phyloP scores from a whole-genome alignment of 768 basidiomycete species.

The Auriscalpium microsporum region DNA sequence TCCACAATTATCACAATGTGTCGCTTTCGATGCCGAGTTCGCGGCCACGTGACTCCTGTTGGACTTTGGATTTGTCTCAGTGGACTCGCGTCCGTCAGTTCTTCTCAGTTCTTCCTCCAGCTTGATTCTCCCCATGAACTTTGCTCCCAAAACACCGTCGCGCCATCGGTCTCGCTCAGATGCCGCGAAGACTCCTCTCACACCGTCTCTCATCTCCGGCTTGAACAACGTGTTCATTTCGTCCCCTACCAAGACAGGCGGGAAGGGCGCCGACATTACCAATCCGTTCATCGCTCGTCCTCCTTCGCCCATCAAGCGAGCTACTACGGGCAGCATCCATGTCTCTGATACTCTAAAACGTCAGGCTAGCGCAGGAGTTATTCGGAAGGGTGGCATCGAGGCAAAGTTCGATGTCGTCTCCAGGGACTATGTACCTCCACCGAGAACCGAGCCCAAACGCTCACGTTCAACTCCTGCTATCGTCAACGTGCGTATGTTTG shows the following conservation, averaged over 20 bases:
- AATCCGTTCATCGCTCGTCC: constrained; percentile 61
- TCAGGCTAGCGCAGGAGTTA: constrained; percentile 60
- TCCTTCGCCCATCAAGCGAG: constrained; percentile 58
- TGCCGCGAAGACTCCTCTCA: constrained; percentile 38
- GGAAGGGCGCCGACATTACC: constrained; percentile 35
- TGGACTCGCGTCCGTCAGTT: too few relatives aligned
- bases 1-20: too few relatives aligned
- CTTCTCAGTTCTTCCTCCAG: too few relatives aligned
- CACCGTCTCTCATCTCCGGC: constrained; percentile 33
- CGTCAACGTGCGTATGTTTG: constrained; percentile 6
- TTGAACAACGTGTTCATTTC: constrained; percentile 28
- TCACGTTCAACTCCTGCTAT: constrained; percentile 68
- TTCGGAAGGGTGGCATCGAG: constrained; percentile 71
- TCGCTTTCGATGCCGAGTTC: too few relatives aligned
- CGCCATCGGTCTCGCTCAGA: constrained; percentile 42
- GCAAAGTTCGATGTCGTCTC: constrained; percentile 71
- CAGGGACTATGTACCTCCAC: constrained; percentile 64
- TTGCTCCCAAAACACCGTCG: constrained; percentile 35
- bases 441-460: constrained; percentile 53
- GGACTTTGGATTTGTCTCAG: too few relatives aligned
- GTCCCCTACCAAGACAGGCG: constrained; percentile 24
- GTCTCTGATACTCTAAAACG: constrained; percentile 47
- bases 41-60: too few relatives aligned
- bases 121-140: too few relatives aligned
- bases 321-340: constrained; percentile 37